Base-by-base conservation (phyloP, 176 grass and related monocot genomes). In the Oryza coarctata region DNA sequence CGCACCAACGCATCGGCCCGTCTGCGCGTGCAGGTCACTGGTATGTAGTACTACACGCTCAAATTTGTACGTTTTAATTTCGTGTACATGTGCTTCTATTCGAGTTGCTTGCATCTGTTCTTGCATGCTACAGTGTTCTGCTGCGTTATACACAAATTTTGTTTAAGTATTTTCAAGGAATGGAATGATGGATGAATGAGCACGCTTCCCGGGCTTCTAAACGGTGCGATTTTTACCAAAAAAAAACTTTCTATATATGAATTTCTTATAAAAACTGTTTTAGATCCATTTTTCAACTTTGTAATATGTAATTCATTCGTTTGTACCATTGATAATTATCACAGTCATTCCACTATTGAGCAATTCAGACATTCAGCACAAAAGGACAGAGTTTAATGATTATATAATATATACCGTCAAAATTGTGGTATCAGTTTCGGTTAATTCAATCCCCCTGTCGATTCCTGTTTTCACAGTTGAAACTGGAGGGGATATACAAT, bases 401-500 rank as follows among this genome's bases (percentile, higher is more conserved):
- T 33, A 3, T 1, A 57, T 66, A 47, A 31, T 66, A 7, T 47
- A 9, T 62, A 22, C 64, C 27, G 11, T 12, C 3, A 28, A 60
- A 25, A 10, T 60, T 3, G 9, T 10, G n/a, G 55, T 11, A 60
- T 25, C 55, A 60, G n/a, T 11, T 60, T 3, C 55, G 25, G 23
- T 60, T n/a, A 60, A 25, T 60, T 36, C 64, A 39, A 58, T 81
- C 47, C 9, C 22, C 10, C 5, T 78, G 12, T 30, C 26, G 18
- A 9, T 44, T 77, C 43, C 14, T 29, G 5, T 33, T 17, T 25
- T 68, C 3, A 12, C 62, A 72, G 44, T 52, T 78, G 68, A 45
- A 26, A 73, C 7, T 5, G 0, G 57, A 35, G 57, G 20, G 36
- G 60, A 44, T 72, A 12, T 78, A 35, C 70, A 49, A 97, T 97